A percentile compares a stretch with the other conserved stretches of the same genome.
Conservation (phyloP, 83 land plant genomes). For the Picea abies region DNA sequence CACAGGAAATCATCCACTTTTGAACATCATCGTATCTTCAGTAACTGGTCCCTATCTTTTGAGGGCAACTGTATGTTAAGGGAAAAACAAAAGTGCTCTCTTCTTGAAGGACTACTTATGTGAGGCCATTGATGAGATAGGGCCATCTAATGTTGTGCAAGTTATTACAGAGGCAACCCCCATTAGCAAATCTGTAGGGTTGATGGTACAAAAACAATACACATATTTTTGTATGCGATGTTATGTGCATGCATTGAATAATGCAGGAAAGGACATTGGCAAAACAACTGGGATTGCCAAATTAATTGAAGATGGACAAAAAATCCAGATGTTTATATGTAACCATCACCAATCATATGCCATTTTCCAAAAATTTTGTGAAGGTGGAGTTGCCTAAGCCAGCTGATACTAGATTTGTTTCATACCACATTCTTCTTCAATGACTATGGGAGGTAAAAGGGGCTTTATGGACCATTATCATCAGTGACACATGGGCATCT, state of each 20-base stretch:
- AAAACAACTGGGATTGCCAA: not conserved
- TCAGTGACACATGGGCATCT: too few relatives aligned
- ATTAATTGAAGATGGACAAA: not conserved
- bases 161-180: not conserved
- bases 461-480: not conserved
- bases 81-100: too few relatives aligned
- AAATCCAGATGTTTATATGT: not conserved
- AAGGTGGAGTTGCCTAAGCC: not conserved
- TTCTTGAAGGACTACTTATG: too few relatives aligned
- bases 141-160: not conserved
- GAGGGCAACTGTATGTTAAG: constrained; percentile 22
- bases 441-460: not conserved
- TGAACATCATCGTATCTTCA: not conserved
- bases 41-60: constrained; percentile 15
- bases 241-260: not conserved
- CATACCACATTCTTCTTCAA: not conserved
- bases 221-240: not conserved
- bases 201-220: not conserved
- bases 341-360: not conserved
- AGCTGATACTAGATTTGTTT: not conserved
- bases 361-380: not conserved
- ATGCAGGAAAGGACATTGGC: not conserved
- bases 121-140: not conserved
- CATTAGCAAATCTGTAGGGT: not conserved
- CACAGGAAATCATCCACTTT: not conserved